These are phyloP conservation scores for Aurinia saxatilis DNA, from an alignment of 345 rosid genomes.

Conservation along the genomic window DNA sequence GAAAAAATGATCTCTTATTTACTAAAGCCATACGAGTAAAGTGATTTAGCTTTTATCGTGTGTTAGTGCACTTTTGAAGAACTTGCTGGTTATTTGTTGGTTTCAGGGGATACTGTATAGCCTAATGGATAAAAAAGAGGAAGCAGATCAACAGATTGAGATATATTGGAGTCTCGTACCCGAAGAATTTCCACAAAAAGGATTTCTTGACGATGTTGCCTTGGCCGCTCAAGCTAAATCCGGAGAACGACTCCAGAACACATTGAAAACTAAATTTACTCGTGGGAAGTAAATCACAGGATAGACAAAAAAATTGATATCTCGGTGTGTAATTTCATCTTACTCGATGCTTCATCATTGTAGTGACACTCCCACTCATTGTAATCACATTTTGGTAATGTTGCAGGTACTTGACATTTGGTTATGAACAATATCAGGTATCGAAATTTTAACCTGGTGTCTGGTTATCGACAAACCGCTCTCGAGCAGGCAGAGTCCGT, in stretches of 20 bases:
- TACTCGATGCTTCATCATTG: not conserved
- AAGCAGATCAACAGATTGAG: conserved; percentile 80
- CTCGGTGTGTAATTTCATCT: not conserved
- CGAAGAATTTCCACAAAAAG: conserved; percentile 78
- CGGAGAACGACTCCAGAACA: conserved; percentile 40
- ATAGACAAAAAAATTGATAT: too few species aligned
- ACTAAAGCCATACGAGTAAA: not conserved
- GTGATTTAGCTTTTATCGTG: not conserved
- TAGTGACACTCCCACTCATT: not conserved
- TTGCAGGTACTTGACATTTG: not conserved
- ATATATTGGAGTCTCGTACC: conserved; percentile 70
- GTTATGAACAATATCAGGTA: not conserved
- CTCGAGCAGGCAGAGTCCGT: not conserved
- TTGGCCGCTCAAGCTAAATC: conserved; percentile 62
- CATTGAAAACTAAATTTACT: conserved; percentile 41
- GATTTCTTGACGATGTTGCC: conserved; percentile 73
- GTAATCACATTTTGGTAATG: not conserved
- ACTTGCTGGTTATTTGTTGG: too few species aligned
- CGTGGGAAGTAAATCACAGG: conserved; percentile 8
- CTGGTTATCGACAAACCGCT: not conserved
- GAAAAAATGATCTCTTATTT: too few species aligned
- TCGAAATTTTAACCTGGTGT: too few species aligned
- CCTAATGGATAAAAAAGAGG: conserved; percentile 58
- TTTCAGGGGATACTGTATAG: conserved; percentile 81
- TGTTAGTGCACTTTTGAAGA: too few species aligned